A percentile compares a stretch with the other conserved stretches of the same genome.
Evolutionary conservation across 345 rosid species (phyloP).

Genomic region (Populus tremula): DNA sequence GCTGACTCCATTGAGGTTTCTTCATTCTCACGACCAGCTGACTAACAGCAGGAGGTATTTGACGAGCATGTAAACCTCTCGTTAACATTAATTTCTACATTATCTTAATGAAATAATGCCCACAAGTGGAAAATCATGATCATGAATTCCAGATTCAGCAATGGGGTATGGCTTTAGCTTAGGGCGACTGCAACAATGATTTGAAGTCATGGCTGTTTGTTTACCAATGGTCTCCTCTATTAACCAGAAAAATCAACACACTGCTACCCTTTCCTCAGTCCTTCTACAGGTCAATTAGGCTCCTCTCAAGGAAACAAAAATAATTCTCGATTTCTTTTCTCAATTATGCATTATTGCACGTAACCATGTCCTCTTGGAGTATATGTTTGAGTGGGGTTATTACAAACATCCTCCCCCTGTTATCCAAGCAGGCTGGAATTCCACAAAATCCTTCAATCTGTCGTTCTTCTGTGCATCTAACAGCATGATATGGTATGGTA

Average conservation of each 20-base stretch:
- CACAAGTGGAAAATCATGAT: not conserved
- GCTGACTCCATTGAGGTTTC: not conserved
- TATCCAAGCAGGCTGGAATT: not conserved
- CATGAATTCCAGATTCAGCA: too few species aligned
- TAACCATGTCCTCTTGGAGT: not conserved
- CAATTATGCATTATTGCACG: too few species aligned
- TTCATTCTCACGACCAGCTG: not conserved
- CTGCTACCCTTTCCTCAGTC: not conserved
- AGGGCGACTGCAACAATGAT: too few species aligned
- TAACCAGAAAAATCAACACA: not conserved
- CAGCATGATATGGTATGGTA: not conserved
- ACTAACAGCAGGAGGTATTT: not conserved
- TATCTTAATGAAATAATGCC: not conserved
- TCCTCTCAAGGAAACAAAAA: not conserved
- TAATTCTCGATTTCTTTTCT: not conserved
- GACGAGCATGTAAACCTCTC: not conserved
- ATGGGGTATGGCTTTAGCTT: too few species aligned
- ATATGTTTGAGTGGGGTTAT: not conserved
- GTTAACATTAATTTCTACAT: not conserved
- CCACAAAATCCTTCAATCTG: not conserved
- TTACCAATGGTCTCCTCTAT: not conserved
- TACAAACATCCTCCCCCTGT: not conserved
- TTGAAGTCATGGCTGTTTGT: too few species aligned
- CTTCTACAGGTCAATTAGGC: not conserved
- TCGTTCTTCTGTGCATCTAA: not conserved